Base-by-base conservation (phyloP, 2,329 filamentous ascomycete species). In the Botrytis sinoallii region DNA sequence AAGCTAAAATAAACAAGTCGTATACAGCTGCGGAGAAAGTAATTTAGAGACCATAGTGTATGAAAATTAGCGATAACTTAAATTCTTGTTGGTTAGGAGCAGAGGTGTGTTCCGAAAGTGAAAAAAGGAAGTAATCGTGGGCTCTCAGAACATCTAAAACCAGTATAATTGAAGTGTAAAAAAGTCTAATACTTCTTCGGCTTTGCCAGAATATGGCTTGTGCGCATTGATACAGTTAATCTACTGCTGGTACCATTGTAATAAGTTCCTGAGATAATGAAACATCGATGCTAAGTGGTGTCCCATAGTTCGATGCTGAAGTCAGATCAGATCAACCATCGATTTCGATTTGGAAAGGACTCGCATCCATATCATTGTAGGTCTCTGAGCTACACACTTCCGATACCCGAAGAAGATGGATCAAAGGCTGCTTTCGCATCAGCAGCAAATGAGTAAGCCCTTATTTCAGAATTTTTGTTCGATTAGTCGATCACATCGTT, bases 191-290 rank as follows among this genome's bases (percentile, higher is more conserved):
- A 25, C 22, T n/a, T 55, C 25, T 55, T 55, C 10, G 10, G 25
- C 6, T 52, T 14, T 12, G 25, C 10, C 25, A 52, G 4, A 25
- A 52, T n/a, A 4, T 4, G 48, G 3, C 1, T n/a, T n/a, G 1
- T 25, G 9, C 48, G 12, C 48, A n/a, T 55, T n/a, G 25, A 16
- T 7, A 55, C 0, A 6, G 12, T 55, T 6, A 14, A 55, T 55
- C 3, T 55, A 0, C 0, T 16, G 12, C 25, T 16, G 5, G 25
- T n/a, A n/a, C 0, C 48, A n/a, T 55, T n/a, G 48, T 55, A 25
- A 5, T 5, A n/a, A n/a, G 48, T n/a, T n/a, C 25, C 48, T 3
- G 2, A 29, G 25, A 29, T 29, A 16, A 29, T 18, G 25, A n/a
- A 18, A 8, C 2, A 18, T 55, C 52, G 52, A 55, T 16, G 12